A percentile compares a stretch with the other conserved stretches of the same genome.
phyloP scores from a whole-genome alignment of 2,329 filamentous ascomycete genomes.

The Scolecobasidium constrictum region DNA sequence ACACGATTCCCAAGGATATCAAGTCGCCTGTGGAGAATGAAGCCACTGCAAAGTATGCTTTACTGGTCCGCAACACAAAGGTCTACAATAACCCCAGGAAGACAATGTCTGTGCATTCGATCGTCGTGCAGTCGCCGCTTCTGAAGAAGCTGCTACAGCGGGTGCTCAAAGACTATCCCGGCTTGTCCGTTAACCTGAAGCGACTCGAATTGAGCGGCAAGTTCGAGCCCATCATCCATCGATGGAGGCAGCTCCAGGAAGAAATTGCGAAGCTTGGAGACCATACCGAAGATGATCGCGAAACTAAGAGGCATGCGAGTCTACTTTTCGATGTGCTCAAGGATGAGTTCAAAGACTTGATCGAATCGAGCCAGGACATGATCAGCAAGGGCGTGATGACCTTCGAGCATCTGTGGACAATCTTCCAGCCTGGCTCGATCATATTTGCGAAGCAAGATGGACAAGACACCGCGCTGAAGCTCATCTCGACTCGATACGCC shows the following conservation, averaged over 20 bases:
- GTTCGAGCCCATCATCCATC: conserved; percentile 25
- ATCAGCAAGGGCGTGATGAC: conserved; percentile 29
- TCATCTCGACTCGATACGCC: conserved; percentile 14
- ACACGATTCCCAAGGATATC: conserved; percentile 5
- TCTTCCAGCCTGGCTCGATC: conserved; percentile 27
- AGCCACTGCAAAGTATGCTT: conserved; percentile 12
- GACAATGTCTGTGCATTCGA: conserved; percentile 16
- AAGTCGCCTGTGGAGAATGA: conserved; percentile 15
- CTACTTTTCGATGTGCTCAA: conserved; percentile 22
- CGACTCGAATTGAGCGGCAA: conserved; percentile 21
- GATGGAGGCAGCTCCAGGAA: conserved; percentile 41
- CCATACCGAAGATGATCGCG: conserved; percentile 27
- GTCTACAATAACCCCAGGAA: conserved; percentile 16
- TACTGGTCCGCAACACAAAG: conserved; percentile 15
- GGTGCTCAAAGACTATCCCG: conserved; percentile 21
- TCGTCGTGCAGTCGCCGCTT: conserved; percentile 24
- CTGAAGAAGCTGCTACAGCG: conserved; percentile 20
- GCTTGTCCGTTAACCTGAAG: conserved; percentile 25
- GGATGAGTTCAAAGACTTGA: conserved; percentile 15
- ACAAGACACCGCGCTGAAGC: conserved; percentile 21
- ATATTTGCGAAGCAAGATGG: conserved; percentile 19
- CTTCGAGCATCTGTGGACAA: conserved; percentile 33
- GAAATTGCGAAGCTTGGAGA: conserved; percentile 47
- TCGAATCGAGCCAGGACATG: conserved; percentile 17
- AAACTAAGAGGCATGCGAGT: conserved; percentile 18